A percentile compares a stretch with the other conserved stretches of the same genome.
phyloP scores from a whole-genome alignment of 768 basidiomycete genomes.

The Pisolithus marmoratus region DNA sequence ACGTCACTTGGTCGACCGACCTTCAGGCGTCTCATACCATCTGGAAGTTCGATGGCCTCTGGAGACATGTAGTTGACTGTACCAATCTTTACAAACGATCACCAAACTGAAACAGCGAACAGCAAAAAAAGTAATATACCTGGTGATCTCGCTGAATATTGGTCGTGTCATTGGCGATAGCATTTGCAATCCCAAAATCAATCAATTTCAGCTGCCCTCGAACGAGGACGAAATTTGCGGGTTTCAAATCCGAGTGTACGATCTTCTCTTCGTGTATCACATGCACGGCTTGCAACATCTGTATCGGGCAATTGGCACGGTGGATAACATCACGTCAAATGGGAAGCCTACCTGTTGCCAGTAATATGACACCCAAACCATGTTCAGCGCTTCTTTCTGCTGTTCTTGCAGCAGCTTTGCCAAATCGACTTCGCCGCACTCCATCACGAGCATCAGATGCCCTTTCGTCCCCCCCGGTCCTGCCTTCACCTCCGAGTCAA shows the following conservation, averaged over 20 bases:
- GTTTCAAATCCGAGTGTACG: slow-evolving; percentile 97
- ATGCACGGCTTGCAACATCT: slow-evolving; percentile 99
- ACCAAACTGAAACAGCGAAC: not conserved
- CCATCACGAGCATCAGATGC: slow-evolving; percentile 85
- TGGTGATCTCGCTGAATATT: slow-evolving; percentile 97
- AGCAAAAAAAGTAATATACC: slow-evolving; percentile 36
- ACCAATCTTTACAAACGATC: slow-evolving; percentile 57
- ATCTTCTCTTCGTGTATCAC: slow-evolving; percentile 98
- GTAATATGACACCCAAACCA: slow-evolving; percentile 92
- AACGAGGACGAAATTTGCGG: slow-evolving; percentile 96
- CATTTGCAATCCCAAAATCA: slow-evolving; percentile 99
- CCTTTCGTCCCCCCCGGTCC: slow-evolving; percentile 65
- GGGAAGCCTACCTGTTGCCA: slow-evolving; percentile 81
- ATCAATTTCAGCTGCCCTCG: slow-evolving; percentile 94
- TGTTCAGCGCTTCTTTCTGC: slow-evolving; percentile 77
- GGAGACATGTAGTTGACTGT: slow-evolving; percentile 99
- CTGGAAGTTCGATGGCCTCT: slow-evolving; percentile 87
- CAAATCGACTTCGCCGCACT: slow-evolving; percentile 93
- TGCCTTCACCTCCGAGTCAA: slow-evolving; percentile 81
- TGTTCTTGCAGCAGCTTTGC: slow-evolving; percentile 80
- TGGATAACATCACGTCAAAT: not conserved
- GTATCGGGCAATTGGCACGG: slow-evolving; percentile 2
- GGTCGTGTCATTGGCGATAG: slow-evolving; percentile 97
- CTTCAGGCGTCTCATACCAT: slow-evolving; percentile 84
- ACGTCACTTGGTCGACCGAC: slow-evolving; percentile 95